These are phyloP conservation scores for Pseudogymnoascus sp. DNA, from an alignment of 2,329 filamentous ascomycete species.

Conservation along the genomic window DNA sequence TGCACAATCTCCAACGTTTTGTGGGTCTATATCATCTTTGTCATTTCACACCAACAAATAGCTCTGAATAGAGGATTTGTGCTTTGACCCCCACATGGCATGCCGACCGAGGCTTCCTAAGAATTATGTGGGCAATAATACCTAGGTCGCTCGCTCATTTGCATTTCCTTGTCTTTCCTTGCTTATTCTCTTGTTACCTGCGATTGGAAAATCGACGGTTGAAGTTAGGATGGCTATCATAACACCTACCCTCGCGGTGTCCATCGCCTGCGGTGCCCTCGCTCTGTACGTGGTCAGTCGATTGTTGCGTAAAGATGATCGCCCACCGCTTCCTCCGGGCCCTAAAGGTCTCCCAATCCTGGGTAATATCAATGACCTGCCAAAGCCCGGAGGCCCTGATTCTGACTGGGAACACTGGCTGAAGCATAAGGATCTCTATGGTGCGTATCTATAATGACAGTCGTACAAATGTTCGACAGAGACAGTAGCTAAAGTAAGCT, in stretches of 20 bases:
- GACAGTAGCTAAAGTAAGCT: constrained; percentile 10
- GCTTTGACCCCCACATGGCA: neutral
- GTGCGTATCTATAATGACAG: constrained; percentile 15
- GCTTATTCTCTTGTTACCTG: neutral
- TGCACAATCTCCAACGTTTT: neutral
- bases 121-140: neutral
- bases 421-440: constrained; percentile 33
- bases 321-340: constrained; percentile 12
- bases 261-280: constrained; percentile 7
- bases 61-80: neutral
- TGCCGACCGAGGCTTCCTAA: neutral
- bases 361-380: constrained; percentile 22
- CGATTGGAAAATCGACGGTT: neutral
- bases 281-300: constrained; percentile 10
- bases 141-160: constrained; percentile 1
- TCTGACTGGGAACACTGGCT: constrained; percentile 35
- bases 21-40: neutral
- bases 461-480: neutral
- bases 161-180: neutral
- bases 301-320: constrained; percentile 8
- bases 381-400: constrained; percentile 16
- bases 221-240: neutral
- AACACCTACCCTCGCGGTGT: constrained; percentile 1
- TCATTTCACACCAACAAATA: neutral
- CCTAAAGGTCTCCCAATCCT: constrained; percentile 15